These are phyloP conservation scores for Irpex sp. DNA, from an alignment of 1,284 basidiomycete species.

Conservation along the genomic window DNA sequence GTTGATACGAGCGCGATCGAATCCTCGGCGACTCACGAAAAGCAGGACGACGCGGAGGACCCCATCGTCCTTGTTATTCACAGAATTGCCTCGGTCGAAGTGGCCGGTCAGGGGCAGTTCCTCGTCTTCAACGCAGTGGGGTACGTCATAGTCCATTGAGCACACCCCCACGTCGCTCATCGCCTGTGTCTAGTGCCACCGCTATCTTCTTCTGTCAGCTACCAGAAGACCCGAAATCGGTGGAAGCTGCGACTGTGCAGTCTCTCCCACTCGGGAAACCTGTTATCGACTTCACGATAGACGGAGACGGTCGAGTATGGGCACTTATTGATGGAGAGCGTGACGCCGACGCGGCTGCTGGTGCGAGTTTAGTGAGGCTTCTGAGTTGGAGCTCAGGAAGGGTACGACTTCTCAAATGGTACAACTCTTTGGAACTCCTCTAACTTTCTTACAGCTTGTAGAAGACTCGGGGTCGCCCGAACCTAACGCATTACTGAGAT, in stretches of 20 bases:
- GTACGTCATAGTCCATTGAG: constrained; percentile 31
- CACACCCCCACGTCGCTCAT: neutral
- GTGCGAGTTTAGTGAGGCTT: constrained; percentile 3
- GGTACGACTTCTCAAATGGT: constrained; percentile 9
- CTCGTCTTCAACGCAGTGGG: constrained; percentile 67
- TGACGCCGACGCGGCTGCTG: neutral
- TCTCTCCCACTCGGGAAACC: constrained; percentile 52
- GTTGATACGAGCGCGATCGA: constrained; percentile 22
- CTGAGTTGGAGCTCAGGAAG: constrained; percentile 18
- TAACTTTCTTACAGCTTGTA: constrained; percentile 15
- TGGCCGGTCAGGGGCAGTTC: constrained; percentile 29
- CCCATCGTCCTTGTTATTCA: constrained; percentile 49
- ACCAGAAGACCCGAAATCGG: constrained; percentile 24
- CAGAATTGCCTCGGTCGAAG: constrained; percentile 43
- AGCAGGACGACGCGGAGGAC: constrained; percentile 14
- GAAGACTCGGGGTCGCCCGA: constrained; percentile 18
- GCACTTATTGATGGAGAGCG: constrained; percentile 43
- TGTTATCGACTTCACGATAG: constrained; percentile 54
- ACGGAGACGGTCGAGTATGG: constrained; percentile 39
- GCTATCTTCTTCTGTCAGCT: constrained; percentile 58
- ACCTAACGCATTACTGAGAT: constrained; percentile 25
- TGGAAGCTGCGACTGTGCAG: constrained; percentile 28
- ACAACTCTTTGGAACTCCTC: neutral
- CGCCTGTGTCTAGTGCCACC: constrained; percentile 46
- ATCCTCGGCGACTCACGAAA: constrained; percentile 6